Percentiles rank a stretch among this genome's conserved stretches.
Conservation (phyloP, 2,329 filamentous ascomycete genomes). For the Dothideomycetes sp. region DNA sequence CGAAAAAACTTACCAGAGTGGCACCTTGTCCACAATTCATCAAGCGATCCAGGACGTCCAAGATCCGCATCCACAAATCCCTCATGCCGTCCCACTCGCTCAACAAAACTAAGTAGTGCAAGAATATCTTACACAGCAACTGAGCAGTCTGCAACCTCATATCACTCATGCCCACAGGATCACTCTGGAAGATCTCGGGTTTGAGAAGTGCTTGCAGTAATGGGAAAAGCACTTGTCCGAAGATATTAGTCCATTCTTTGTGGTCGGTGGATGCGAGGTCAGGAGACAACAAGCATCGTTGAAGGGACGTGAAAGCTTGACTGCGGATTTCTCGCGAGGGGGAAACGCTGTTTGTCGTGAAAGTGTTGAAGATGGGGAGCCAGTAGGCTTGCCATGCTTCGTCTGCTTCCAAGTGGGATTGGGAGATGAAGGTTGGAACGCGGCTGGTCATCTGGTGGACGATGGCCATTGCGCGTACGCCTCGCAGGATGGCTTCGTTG, state of each 20-base stretch:
- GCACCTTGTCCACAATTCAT: constrained; percentile 90
- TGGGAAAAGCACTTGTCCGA: constrained; percentile 86
- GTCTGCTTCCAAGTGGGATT: constrained; percentile 70
- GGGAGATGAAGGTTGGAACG: constrained; percentile 78
- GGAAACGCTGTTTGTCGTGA: constrained; percentile 87
- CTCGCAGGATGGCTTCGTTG: constrained; percentile 62
- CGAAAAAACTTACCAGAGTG: constrained; percentile 13
- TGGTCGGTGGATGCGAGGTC: constrained; percentile 76
- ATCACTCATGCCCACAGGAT: constrained; percentile 89
- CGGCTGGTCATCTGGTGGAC: constrained; percentile 74
- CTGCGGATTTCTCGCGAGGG: constrained; percentile 88
- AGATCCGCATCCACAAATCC: constrained; percentile 82
- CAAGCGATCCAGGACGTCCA: constrained; percentile 89
- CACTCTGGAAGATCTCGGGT: constrained; percentile 86
- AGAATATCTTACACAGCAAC: constrained; percentile 85
- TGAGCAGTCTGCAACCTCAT: constrained; percentile 87
- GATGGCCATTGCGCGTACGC: constrained; percentile 69
- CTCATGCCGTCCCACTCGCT: constrained; percentile 82
- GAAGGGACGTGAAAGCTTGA: constrained; percentile 75
- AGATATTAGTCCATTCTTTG: constrained; percentile 83
- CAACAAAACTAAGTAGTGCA: constrained; percentile 82
- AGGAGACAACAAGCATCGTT: constrained; percentile 75
- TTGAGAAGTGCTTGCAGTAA: constrained; percentile 80
- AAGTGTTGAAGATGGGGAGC: constrained; percentile 83
- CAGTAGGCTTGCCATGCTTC: constrained; percentile 94